phyloP scores from a whole-genome alignment of 768 basidiomycete species.

The Candolleomyces efflorescens region DNA sequence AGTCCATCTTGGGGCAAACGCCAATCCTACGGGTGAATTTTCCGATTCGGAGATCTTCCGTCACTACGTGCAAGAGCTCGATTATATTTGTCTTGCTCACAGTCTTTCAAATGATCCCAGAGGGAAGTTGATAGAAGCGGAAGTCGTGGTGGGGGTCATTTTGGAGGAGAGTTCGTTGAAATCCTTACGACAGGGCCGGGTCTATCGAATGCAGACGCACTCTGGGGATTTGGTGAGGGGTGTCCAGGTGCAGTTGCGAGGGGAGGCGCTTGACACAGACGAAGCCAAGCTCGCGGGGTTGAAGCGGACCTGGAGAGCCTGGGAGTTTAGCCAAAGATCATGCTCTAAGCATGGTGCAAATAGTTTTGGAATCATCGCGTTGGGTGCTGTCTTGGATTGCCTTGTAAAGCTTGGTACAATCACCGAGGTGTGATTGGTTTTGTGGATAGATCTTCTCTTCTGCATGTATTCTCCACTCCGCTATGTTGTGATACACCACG shows the following conservation, averaged over 20 bases:
- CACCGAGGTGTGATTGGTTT: too few relatives aligned
- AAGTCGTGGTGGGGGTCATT: constrained; percentile 73
- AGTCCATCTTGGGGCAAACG: constrained; percentile 19
- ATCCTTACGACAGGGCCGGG: constrained; percentile 54
- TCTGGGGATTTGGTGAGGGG: constrained; percentile 29
- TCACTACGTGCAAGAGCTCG: constrained; percentile 59
- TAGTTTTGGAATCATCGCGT: constrained; percentile 66
- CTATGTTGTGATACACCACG: too few relatives aligned
- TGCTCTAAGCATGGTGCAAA: constrained; percentile 43
- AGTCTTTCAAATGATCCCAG: constrained; percentile 55
- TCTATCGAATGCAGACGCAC: constrained; percentile 61
- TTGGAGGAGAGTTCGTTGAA: constrained; percentile 63
- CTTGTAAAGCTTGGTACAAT: constrained; percentile 39
- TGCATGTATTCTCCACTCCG: too few relatives aligned
- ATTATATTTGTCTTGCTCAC: constrained; percentile 67
- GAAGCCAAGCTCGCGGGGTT: constrained; percentile 26
- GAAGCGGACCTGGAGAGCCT: constrained; percentile 58
- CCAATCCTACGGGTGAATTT: constrained; percentile 15
- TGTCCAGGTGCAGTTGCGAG: constrained; percentile 35
- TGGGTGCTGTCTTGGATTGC: constrained; percentile 56
- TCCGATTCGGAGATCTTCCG: constrained; percentile 38
- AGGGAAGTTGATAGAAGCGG: constrained; percentile 60
- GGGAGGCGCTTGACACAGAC: constrained; percentile 15
- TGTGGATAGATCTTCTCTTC: too few relatives aligned
- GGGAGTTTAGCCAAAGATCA: constrained; percentile 45